A percentile compares a stretch with the other conserved stretches of the same genome.
phyloP scores from a whole-genome alignment of 805 yeast species.

The Zygosaccharomyces bisporus region DNA sequence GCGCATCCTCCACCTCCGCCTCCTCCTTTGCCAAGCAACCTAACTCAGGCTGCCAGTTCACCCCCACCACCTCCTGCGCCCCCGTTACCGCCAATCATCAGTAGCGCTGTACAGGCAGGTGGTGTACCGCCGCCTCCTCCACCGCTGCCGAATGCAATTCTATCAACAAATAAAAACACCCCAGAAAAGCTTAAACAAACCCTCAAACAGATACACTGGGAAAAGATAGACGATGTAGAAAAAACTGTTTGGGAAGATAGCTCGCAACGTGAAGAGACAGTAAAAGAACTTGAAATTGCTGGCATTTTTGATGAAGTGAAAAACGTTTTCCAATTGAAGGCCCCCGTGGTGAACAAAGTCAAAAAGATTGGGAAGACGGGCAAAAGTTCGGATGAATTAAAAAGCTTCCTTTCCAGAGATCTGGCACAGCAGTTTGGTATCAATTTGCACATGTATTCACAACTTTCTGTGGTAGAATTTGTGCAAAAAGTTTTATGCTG shows the following conservation, averaged over 20 bases:
- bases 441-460: constrained; percentile 62
- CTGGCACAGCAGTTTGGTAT: constrained; percentile 77
- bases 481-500: constrained; percentile 55
- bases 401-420: constrained; percentile 62
- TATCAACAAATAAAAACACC: constrained; percentile 13
- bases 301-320: constrained; percentile 70
- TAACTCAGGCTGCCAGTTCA: not conserved
- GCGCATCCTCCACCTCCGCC: constrained; percentile 29
- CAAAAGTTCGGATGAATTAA: constrained; percentile 37
- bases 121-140: constrained; percentile 37
- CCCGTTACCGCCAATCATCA: constrained; percentile 32
- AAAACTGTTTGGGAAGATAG: constrained; percentile 61
- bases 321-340: constrained; percentile 50
- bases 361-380: constrained; percentile 26
- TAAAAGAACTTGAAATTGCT: constrained; percentile 47
- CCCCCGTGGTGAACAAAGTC: constrained; percentile 35
- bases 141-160: constrained; percentile 20
- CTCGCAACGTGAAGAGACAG: constrained; percentile 38
- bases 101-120: constrained; percentile 32
- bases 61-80: constrained; percentile 35
- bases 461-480: constrained; percentile 50
- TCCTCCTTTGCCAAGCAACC: constrained; percentile 14
- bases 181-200: constrained; percentile 47
- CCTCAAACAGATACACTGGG: constrained; percentile 82
- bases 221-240: constrained; percentile 55